These are phyloP conservation scores for Diplodia intermedia DNA, from an alignment of 2,329 filamentous ascomycete genomes.

Conservation along the genomic window DNA sequence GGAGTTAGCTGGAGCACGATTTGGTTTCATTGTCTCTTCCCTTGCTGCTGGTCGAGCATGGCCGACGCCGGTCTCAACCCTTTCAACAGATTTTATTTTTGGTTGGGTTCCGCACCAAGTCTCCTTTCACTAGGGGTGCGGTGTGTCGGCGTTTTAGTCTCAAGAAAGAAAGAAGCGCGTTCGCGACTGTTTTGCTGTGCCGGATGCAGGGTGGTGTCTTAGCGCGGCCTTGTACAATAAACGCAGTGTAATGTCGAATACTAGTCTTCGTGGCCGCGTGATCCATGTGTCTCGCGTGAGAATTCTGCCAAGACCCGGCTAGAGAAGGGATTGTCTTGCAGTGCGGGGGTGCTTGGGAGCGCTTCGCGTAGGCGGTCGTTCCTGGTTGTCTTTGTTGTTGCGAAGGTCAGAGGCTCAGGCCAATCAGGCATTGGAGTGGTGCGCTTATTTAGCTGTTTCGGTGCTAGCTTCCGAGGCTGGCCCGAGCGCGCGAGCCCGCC, in stretches of 20 bases:
- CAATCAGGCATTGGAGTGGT: constrained; percentile 3
- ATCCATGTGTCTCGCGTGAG: constrained; percentile 2
- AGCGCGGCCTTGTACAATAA: constrained; percentile 27
- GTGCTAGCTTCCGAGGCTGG: constrained; percentile 4
- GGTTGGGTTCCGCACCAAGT: constrained; percentile 13
- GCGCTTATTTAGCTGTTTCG: constrained; percentile 3
- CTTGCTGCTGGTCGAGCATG: constrained; percentile 8
- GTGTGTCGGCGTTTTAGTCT: constrained; percentile 17
- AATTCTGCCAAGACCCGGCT: constrained; percentile 18
- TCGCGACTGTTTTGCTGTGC: constrained; percentile 26
- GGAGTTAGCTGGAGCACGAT: constrained; percentile 29
- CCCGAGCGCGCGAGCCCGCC: constrained; percentile 26
- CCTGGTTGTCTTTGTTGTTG: constrained; percentile 3
- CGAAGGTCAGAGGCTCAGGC: neutral
- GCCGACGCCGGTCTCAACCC: constrained; percentile 9
- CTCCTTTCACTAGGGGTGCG: neutral
- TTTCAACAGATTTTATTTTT: constrained; percentile 24
- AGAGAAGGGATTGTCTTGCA: constrained; percentile 15
- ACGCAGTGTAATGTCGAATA: constrained; percentile 22
- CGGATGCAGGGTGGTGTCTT: constrained; percentile 26
- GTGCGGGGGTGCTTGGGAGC: constrained; percentile 19
- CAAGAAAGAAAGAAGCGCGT: constrained; percentile 29
- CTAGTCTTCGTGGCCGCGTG: constrained; percentile 8
- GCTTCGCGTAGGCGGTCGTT: constrained; percentile 1
- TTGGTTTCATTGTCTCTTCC: constrained; percentile 25